Conservation (phyloP, 148 eudicot species). For the Nepenthes mirabilis region DNA sequence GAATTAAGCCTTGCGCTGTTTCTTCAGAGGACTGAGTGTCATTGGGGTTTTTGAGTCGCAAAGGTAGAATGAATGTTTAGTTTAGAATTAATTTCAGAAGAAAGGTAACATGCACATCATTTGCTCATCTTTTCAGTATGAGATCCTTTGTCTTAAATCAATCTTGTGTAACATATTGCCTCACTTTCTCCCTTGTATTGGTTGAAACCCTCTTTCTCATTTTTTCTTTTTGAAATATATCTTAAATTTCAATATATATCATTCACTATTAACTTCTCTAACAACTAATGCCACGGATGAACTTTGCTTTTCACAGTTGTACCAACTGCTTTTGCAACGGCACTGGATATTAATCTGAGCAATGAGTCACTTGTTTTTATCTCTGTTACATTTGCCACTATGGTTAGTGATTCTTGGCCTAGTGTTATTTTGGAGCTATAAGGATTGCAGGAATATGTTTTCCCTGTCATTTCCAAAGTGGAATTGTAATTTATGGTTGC, state of each 20-base stretch:
- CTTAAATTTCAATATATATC: conserved; percentile 1
- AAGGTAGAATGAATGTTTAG: too few species aligned
- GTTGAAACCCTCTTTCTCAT: background rate
- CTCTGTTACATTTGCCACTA: conserved; percentile 96
- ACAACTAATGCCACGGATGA: conserved; percentile 87
- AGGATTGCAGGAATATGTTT: background rate
- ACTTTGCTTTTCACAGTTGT: conserved; percentile 93
- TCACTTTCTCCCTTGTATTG: too few species aligned
- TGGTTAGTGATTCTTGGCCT: conserved; percentile 45
- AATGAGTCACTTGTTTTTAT: conserved; percentile 97
- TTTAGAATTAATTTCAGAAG: too few species aligned
- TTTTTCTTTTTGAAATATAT: background rate
- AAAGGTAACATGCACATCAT: too few species aligned
- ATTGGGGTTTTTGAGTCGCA: too few species aligned
- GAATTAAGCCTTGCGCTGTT: too few species aligned
- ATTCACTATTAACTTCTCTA: conserved; percentile 39
- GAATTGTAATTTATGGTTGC: background rate
- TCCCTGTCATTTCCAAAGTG: background rate
- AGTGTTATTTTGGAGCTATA: conserved; percentile 2
- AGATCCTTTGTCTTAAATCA: too few species aligned
- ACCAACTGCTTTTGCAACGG: conserved; percentile 87
- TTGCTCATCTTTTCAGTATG: too few species aligned
- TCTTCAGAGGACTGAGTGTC: too few species aligned
- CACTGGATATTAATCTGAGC: conserved; percentile 94
- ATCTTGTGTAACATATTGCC: too few species aligned